Conservation (phyloP, 331 rosid genomes). For the Malus hybrid region DNA sequence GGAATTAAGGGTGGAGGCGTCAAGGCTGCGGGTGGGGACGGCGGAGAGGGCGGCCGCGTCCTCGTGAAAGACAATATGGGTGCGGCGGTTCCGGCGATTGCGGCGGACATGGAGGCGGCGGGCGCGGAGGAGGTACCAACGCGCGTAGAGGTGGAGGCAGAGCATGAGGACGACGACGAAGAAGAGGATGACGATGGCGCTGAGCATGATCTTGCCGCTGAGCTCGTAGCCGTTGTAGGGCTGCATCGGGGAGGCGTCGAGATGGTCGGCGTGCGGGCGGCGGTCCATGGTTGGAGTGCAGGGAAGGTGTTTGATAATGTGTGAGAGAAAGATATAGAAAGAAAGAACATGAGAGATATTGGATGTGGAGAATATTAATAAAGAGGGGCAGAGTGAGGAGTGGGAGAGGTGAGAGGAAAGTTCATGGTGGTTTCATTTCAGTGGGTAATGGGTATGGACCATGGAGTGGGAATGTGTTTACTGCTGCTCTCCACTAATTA, state of each 20-base stretch:
- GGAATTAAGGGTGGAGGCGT: conserved; percentile 33
- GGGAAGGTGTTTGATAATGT: neutral
- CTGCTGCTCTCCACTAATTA: neutral
- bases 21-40: conserved; percentile 38
- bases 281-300: neutral
- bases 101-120: conserved; percentile 50
- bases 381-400: neutral
- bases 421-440: conserved; percentile 14
- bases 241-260: neutral
- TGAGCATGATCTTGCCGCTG: conserved; percentile 71
- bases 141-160: conserved; percentile 68
- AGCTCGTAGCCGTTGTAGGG: conserved; percentile 21
- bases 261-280: neutral
- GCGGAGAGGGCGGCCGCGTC: conserved; percentile 8
- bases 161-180: conserved; percentile 62
- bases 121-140: conserved; percentile 60
- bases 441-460: no score
- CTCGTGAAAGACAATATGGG: conserved; percentile 33
- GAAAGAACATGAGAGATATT: neutral
- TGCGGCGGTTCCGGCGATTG: conserved; percentile 10
- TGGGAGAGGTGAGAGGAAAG: conserved; percentile 18
- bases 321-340: neutral
- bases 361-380: neutral
- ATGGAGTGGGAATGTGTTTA: neutral
- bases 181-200: conserved; percentile 51